Base-by-base conservation (phyloP, 805 yeast species). In the Saccharomycopsis schoenii region DNA sequence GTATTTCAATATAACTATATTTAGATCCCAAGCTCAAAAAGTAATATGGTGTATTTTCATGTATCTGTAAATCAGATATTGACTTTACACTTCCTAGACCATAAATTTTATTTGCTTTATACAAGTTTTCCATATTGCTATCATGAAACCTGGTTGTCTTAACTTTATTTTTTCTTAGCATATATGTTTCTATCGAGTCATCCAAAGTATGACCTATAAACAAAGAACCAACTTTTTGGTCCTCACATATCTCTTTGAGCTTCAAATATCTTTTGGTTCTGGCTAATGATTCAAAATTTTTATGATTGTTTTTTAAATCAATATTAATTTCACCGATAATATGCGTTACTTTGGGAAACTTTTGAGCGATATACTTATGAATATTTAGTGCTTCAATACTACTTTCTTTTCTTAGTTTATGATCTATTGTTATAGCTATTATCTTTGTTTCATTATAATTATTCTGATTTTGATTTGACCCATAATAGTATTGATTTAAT, bases 241-340 rank as follows among this genome's bases (percentile, higher is more conserved):
- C 60, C 0, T 62, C 29, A 51, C 79, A 74, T 1, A 66, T 58
- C 0, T 65, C 42, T 37, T 65, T 66, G n/a, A 77, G 67, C 6
- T 57, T 68, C 54, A 69, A 65, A 62, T 76, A 77, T 50, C 81
- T 61, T 56, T 69, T 70, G 1, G 37, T 51, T 50, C 81, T 65
- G 0, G 81, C 81, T 6, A 72, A 73, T 63, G 73, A 76, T 65
- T 77, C 81, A 65, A 77, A 77, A 63, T 77, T 77, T 43, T 72
- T 60, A 15, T 17, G 8, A 17, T 19, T 41, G 21, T 43, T 58
- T n/a, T 67, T 64, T 2, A 59, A 63, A 1, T 50, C 56, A 64
- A 76, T 76, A 9, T 52, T 15, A 10, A 77, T 63, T 24, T 60
- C 59, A 10, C 59, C 60, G 1, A 75, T 66, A 17, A 65, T 21